Evolutionary conservation across 345 rosid species (phyloP).

Genomic region (Eucalyptus urophylla): DNA sequence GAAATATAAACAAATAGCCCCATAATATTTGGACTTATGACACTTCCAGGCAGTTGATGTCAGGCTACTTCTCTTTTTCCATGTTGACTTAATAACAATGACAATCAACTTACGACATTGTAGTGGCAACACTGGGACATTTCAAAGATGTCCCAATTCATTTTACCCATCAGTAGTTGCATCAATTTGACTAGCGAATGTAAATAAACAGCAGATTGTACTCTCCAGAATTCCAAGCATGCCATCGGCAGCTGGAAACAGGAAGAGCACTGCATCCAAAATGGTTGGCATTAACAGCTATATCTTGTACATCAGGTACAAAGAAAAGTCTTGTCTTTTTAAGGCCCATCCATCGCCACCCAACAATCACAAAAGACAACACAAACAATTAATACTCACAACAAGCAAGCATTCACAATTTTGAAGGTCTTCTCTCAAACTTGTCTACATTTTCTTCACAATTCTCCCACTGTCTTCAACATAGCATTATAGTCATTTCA

Average conservation of each 20-base stretch:
- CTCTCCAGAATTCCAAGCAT: not conserved
- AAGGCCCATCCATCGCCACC: not conserved
- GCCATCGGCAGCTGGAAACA: not conserved
- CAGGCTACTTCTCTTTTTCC: not conserved
- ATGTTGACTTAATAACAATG: not conserved
- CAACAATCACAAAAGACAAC: not conserved
- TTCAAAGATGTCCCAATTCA: not conserved
- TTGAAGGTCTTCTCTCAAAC: not conserved
- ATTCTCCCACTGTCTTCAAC: not conserved
- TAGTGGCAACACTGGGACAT: not conserved
- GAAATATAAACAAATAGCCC: not conserved
- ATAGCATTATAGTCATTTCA: not conserved
- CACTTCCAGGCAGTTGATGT: not conserved
- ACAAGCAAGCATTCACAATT: not conserved
- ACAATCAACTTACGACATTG: not conserved
- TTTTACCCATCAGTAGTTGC: not conserved
- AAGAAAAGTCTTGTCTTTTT: not conserved
- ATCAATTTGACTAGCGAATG: not conserved
- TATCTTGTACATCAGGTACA: not conserved
- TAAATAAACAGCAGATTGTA: not conserved
- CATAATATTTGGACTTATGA: not conserved
- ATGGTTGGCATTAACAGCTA: not conserved
- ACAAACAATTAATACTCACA: not conserved
- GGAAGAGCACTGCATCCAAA: not conserved
- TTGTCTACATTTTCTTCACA: not conserved